These are phyloP conservation scores for Helicostylum pulchrum DNA, from an alignment of 192 early-diverging fungal species.

Conservation along the genomic window DNA sequence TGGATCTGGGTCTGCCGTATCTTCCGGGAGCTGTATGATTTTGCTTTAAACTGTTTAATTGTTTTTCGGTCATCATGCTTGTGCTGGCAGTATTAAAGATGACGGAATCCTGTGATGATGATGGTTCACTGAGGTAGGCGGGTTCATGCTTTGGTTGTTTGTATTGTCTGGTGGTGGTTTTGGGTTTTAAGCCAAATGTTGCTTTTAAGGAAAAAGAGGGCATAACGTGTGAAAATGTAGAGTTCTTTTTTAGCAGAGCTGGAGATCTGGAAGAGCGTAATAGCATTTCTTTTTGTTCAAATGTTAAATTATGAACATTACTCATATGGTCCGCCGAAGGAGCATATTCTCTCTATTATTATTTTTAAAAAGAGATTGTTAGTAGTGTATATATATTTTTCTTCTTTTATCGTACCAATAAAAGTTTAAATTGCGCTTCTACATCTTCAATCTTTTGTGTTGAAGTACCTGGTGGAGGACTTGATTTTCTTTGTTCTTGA, in stretches of 20 bases:
- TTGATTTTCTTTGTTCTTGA: neutral
- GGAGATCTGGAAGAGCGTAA: constrained; percentile 20
- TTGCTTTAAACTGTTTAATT: neutral
- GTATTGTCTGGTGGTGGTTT: neutral
- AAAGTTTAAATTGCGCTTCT: constrained; percentile 26
- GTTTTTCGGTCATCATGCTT: neutral
- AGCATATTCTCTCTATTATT: constrained; percentile 25
- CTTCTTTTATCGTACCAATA: constrained; percentile 6
- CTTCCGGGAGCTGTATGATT: constrained; percentile 2
- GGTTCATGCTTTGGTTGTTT: neutral
- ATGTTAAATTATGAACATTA: constrained; percentile 19
- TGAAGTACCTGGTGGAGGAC: neutral
- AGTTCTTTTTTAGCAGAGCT: constrained; percentile 21
- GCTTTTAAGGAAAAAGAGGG: constrained; percentile 18
- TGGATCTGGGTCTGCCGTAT: neutral
- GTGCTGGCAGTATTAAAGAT: too few relatives aligned
- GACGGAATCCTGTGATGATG: neutral
- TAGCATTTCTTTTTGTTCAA: constrained; percentile 24
- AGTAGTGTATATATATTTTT: constrained; percentile 5
- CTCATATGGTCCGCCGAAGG: constrained; percentile 16
- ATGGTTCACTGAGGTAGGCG: neutral
- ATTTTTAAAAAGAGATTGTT: too few relatives aligned
- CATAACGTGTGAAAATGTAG: constrained; percentile 16
- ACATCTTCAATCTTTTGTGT: constrained; percentile 23
- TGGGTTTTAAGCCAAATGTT: constrained; percentile 16